phyloP scores from a whole-genome alignment of 305 asterid genomes.

The Ajuga reptans region DNA sequence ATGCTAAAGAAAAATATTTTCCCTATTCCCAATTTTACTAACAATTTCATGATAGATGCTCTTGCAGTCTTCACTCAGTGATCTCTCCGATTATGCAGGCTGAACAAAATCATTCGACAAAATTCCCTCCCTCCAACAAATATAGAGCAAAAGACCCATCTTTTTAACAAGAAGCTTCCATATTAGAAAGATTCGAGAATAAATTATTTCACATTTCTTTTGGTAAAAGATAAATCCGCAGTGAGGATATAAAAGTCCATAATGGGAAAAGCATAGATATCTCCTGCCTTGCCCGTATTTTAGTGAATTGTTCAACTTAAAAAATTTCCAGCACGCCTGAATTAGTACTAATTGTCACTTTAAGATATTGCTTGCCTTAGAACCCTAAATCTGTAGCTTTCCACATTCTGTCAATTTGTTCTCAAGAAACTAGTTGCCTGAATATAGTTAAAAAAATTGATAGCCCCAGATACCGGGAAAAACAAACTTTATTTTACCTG shows the following conservation, averaged over 20 bases:
- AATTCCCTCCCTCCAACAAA: background rate
- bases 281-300: background rate
- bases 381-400: background rate
- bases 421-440: background rate
- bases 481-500: conserved; percentile 52
- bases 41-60: background rate
- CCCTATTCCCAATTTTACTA: background rate
- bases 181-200: background rate
- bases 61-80: background rate
- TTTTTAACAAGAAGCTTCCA: background rate
- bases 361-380: background rate
- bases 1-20: background rate
- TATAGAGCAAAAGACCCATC: background rate
- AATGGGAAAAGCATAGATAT: background rate
- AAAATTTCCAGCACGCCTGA: background rate
- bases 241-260: background rate
- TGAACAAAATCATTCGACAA: conserved; percentile 8
- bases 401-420: background rate
- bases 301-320: background rate
- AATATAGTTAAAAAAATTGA: background rate
- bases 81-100: background rate
- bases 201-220: conserved; percentile 3
- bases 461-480: conserved; percentile 1
- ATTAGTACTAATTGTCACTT: background rate
- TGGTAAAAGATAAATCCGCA: background rate